phyloP scores from a whole-genome alignment of 352 stramenopile species.

The Globisporangium emineosum region DNA sequence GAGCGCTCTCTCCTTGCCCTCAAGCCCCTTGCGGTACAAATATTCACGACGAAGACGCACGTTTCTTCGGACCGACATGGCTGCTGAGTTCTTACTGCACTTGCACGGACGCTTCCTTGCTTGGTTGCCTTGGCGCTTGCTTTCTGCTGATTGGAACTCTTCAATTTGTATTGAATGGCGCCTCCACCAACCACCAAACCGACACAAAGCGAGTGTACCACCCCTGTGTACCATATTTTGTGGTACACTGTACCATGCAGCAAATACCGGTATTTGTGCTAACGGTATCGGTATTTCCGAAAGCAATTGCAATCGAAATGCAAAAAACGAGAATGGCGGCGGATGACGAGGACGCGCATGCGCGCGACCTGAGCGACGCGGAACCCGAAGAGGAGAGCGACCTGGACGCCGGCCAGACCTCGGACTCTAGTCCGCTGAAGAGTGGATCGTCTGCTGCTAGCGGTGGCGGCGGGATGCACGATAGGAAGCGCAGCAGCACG shows the following conservation, averaged over 20 bases:
- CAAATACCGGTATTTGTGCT: neutral
- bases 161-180: constrained; percentile 8
- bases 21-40: constrained; percentile 97
- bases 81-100: neutral
- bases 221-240: neutral
- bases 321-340: constrained; percentile 11
- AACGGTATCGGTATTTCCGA: neutral
- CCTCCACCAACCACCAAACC: constrained; percentile 10
- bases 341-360: neutral
- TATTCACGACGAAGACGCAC: constrained; percentile 98
- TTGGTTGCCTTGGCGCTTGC: neutral
- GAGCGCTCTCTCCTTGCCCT: constrained; percentile 92
- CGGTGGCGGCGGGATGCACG: neutral
- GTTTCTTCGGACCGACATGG: constrained; percentile 91
- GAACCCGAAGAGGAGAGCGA: constrained; percentile 19
- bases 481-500: constrained; percentile 16
- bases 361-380: constrained; percentile 6
- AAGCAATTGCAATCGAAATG: neutral
- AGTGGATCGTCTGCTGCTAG: constrained; percentile 1
- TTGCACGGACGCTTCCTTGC: neutral
- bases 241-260: neutral
- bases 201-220: neutral
- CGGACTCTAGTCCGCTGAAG: constrained; percentile 17
- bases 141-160: neutral
- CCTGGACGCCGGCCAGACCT: constrained; percentile 6